These are phyloP conservation scores for Podospora anserina DNA, from an alignment of 495 filamentous ascomycete species.

Conservation along the genomic window DNA sequence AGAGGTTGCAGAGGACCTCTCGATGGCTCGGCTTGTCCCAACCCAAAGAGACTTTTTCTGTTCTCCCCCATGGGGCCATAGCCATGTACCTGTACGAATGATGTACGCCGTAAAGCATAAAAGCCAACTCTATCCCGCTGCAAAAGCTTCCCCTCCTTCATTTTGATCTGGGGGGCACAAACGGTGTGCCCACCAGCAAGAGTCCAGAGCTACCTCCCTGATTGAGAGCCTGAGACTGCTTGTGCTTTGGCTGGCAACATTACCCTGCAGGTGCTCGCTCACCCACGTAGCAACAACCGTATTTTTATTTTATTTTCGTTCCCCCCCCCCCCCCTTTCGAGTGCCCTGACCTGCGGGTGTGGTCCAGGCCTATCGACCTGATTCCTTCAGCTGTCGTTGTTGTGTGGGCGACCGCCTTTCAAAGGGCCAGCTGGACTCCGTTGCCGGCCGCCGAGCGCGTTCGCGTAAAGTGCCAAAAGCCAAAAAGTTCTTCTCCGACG, in stretches of 20 bases:
- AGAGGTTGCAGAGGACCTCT: slow-evolving; percentile 31
- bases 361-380: not conserved
- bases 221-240: not conserved
- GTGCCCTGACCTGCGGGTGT: slow-evolving; percentile 2
- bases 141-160: slow-evolving; percentile 40
- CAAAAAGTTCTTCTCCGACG: slow-evolving; percentile 23
- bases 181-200: slow-evolving; percentile 41
- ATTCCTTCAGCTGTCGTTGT: not conserved
- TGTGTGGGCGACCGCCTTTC: not conserved
- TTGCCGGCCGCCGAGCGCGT: slow-evolving; percentile 15
- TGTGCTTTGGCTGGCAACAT: slow-evolving; percentile 14
- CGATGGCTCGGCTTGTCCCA: slow-evolving; percentile 26
- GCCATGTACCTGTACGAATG: slow-evolving; percentile 18
- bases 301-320: not conserved
- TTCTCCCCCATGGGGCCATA: slow-evolving; percentile 25
- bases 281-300: slow-evolving; percentile 1
- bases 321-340: not conserved
- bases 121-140: slow-evolving; percentile 42
- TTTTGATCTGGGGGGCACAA: slow-evolving; percentile 42
- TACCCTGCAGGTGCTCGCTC: slow-evolving; percentile 11
- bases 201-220: not conserved
- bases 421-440: slow-evolving; percentile 7
- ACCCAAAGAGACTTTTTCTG: slow-evolving; percentile 19
- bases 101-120: slow-evolving; percentile 38
- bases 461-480: slow-evolving; percentile 23